Evolutionary conservation across 1,284 basidiomycete species (phyloP).

Genomic region (Leccinum subatratum): DNA sequence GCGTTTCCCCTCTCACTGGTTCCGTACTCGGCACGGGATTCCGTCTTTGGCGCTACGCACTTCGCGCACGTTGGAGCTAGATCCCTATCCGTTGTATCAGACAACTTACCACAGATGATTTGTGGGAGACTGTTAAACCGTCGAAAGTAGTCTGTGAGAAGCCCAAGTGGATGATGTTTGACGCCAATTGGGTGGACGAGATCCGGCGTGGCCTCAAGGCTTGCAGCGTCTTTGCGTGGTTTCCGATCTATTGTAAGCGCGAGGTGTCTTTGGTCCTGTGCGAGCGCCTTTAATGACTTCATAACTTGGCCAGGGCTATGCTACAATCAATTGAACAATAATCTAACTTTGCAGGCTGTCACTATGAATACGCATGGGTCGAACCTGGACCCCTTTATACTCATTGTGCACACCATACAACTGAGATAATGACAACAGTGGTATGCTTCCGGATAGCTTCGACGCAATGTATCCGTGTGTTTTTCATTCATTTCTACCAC

Average conservation of each 20-base stretch:
- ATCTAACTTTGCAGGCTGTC: constrained; percentile 73
- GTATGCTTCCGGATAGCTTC: too few relatives aligned
- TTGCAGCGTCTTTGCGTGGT: constrained; percentile 79
- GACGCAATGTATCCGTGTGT: too few relatives aligned
- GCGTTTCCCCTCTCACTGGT: constrained; percentile 67
- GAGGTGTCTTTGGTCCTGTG: not conserved
- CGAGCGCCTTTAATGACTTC: not conserved
- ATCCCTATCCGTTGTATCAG: constrained; percentile 49
- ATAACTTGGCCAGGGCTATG: constrained; percentile 60
- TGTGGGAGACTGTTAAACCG: constrained; percentile 80
- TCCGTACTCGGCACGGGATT: constrained; percentile 62
- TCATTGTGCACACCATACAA: constrained; percentile 37
- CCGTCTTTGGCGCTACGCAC: constrained; percentile 47
- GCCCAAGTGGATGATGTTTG: constrained; percentile 69
- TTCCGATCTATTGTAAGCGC: constrained; percentile 62
- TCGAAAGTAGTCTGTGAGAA: constrained; percentile 42
- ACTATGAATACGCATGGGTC: constrained; percentile 71
- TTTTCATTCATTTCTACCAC: too few relatives aligned
- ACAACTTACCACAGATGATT: constrained; percentile 56
- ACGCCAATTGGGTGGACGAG: constrained; percentile 81
- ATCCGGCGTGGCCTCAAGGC: constrained; percentile 79
- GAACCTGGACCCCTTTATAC: constrained; percentile 73
- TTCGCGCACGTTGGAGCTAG: constrained; percentile 52
- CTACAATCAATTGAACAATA: constrained; percentile 75
- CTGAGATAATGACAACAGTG: too few relatives aligned